Evolutionary conservation across 495 filamentous ascomycete genomes (phyloP).

Genomic region (Penicillium salamii): DNA sequence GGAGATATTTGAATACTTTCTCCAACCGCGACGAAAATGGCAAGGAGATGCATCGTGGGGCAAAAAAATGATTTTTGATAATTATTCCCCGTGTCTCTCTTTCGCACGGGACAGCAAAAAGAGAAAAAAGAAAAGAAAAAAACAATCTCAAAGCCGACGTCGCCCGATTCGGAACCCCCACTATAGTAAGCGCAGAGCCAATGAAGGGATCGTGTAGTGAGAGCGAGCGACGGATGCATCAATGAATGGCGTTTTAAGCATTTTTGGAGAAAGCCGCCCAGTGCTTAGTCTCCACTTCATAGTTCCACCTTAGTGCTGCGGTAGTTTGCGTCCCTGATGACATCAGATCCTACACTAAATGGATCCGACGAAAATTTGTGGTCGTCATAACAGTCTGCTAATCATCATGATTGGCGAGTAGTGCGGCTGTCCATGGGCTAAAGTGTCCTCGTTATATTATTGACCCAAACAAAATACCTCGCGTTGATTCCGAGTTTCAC

Average conservation of each 20-base stretch:
- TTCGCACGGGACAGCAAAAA: background rate
- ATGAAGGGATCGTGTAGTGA: slow-evolving; percentile 17
- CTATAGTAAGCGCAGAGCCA: slow-evolving; percentile 12
- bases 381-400: background rate
- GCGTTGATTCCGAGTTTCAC: too few species aligned
- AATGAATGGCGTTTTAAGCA: slow-evolving; percentile 33
- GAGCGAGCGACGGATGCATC: slow-evolving; percentile 26
- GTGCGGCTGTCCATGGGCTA: too few species aligned
- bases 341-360: slow-evolving; percentile 11
- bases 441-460: too few species aligned
- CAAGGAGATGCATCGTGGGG: slow-evolving; percentile 23
- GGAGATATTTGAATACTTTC: slow-evolving; percentile 26
- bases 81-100: slow-evolving; percentile 15
- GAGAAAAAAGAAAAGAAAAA: slow-evolving; percentile 1
- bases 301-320: slow-evolving; percentile 1
- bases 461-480: too few species aligned
- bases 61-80: slow-evolving; percentile 11
- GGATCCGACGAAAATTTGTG: background rate
- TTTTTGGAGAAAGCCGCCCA: slow-evolving; percentile 5
- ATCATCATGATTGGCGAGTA: background rate
- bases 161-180: slow-evolving; percentile 3
- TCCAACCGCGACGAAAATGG: slow-evolving; percentile 16
- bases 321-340: slow-evolving; percentile 26
- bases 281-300: background rate
- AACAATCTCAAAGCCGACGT: slow-evolving; percentile 6